A percentile compares a stretch with the other conserved stretches of the same genome.
These are phyloP conservation scores for Fusarium oxysporum DNA, from an alignment of 2,329 filamentous ascomycete genomes.

Conservation along the genomic window DNA sequence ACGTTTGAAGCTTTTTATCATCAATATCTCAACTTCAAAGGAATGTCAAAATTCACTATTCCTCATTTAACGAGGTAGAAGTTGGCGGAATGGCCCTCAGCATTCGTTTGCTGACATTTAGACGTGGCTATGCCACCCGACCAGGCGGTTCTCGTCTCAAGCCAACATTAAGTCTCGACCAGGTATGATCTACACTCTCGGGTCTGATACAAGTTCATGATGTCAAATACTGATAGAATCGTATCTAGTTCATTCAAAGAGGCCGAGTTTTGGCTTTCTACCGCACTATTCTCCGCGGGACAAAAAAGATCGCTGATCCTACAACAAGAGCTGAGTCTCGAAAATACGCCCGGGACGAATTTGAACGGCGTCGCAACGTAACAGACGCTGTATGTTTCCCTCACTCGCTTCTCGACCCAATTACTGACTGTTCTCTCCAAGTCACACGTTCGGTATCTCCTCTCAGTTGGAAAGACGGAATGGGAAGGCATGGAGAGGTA, in stretches of 20 bases:
- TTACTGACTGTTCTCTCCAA: slow-evolving; percentile 43
- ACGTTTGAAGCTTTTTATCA: slow-evolving; percentile 36
- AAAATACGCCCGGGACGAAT: slow-evolving; percentile 68
- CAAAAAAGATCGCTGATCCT: slow-evolving; percentile 62
- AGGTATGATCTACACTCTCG: slow-evolving; percentile 56
- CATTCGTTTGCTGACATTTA: slow-evolving; percentile 43
- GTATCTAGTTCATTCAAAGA: slow-evolving; percentile 68
- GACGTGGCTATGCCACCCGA: slow-evolving; percentile 52
- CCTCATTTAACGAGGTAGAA: slow-evolving; percentile 32
- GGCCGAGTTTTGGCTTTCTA: slow-evolving; percentile 67
- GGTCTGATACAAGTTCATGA: neutral
- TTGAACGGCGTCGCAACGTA: slow-evolving; percentile 68
- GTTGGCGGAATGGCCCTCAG: slow-evolving; percentile 45
- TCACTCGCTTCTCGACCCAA: neutral
- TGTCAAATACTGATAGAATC: slow-evolving; percentile 16
- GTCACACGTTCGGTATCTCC: slow-evolving; percentile 71
- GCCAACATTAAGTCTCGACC: slow-evolving; percentile 65
- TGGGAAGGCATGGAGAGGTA: slow-evolving; percentile 70
- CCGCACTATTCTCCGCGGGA: slow-evolving; percentile 67
- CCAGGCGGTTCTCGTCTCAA: slow-evolving; percentile 47
- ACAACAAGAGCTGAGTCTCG: slow-evolving; percentile 66
- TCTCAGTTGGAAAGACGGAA: slow-evolving; percentile 73
- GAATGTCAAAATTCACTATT: slow-evolving; percentile 17
- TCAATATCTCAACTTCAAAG: slow-evolving; percentile 1
- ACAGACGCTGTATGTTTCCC: slow-evolving; percentile 64